Base-by-base conservation (phyloP, 1,284 basidiomycete species). In the Ustilago nuda region DNA sequence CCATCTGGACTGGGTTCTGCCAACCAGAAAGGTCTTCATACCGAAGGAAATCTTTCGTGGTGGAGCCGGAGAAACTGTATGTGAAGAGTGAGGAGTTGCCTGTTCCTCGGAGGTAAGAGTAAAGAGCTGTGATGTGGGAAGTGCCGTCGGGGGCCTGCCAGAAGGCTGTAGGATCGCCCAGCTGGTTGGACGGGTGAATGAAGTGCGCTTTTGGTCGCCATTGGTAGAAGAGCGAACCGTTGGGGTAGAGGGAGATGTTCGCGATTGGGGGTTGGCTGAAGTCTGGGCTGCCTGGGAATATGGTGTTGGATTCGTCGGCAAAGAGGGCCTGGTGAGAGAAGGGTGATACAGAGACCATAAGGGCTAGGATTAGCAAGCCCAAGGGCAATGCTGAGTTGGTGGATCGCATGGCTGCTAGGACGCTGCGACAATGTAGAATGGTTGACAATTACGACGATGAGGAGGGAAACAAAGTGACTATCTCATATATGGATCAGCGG, bases 151-250 rank as follows among this genome's bases (percentile, higher is more conserved):
- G 19, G 8, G 52, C 45, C 17, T 62, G 53, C 72, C 72, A 76
- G 52, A 76, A 70, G 11, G 63, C 64, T 17, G 72, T 76, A 0
- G 72, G 67, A 41, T 76, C 72, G 13, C 72, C 72, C n/a, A 70
- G 59, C 23, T 71, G 63, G 23, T 71, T 56, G n/a, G 64, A 64
- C 2, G 72, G 72, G 46, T 76, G 67, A 30, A 76, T 67, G 45
- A 71, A 76, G 61, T 76, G 72, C 4, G 72, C 64, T 3, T 41
- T 48, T 2, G 68, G 72, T 17, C 72, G 63, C 72, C 72, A 76
- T 55, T 76, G 72, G 52, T 62, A 53, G 64, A 66, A 76, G 27
- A 76, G 68, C 13, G 52, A 56, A 17, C 61, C 61, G 56, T 71
- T 71, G 30, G 67, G 48, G 41, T 67, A 66, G 36, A 23, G 41